Conservation (phyloP, 164 flowering plant species). For the Pachysandra terminalis region DNA sequence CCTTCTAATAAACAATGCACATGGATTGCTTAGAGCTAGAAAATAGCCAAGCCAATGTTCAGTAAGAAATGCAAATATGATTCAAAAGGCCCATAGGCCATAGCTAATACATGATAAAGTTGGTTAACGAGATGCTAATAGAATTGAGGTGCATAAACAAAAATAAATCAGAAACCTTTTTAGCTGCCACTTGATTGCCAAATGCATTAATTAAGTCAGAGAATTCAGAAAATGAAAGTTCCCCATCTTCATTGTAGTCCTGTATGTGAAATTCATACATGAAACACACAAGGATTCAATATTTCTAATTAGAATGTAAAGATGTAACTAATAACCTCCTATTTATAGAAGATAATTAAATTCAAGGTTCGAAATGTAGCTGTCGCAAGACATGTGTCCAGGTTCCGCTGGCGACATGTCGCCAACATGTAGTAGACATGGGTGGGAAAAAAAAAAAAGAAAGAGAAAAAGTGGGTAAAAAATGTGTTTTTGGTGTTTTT, state of each 20-base stretch:
- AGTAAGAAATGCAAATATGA: not conserved
- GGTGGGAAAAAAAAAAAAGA: no score
- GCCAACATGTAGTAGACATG: no score
- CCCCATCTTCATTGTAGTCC: constrained; percentile 83
- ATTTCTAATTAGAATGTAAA: not conserved
- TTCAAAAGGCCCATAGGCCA: not conserved
- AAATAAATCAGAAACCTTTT: constrained; percentile 45
- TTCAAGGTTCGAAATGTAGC: no score
- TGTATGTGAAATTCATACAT: constrained; percentile 16
- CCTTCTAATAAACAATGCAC: constrained; percentile 54
- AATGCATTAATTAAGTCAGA: constrained; percentile 75
- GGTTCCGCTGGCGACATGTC: no score
- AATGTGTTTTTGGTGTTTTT: no score
- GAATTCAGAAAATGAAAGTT: constrained; percentile 76
- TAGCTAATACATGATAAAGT: not conserved
- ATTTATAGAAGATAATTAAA: not conserved
- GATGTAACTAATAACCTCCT: not conserved
- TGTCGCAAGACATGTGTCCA: no score
- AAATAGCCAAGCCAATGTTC: constrained; percentile 4
- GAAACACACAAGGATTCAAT: not conserved
- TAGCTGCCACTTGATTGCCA: constrained; percentile 75
- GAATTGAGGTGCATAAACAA: not conserved
- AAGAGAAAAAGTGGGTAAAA: no score
- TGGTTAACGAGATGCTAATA: not conserved
- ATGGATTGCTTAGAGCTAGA: constrained; percentile 13